Conservation (phyloP, 306 rosid species). For the Vigna hirtella region DNA sequence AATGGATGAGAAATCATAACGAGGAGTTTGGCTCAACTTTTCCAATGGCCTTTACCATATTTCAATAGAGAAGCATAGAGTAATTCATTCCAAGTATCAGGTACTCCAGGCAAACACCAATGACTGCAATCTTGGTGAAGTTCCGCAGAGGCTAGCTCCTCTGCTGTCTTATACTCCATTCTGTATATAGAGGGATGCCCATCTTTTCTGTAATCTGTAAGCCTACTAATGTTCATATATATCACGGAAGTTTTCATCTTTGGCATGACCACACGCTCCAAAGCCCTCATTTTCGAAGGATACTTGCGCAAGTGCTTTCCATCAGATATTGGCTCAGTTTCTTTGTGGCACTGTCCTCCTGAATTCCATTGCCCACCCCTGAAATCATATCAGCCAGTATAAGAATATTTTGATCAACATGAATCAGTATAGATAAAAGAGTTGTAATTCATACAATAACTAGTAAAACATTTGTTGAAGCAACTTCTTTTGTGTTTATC, state of each 20-base stretch:
- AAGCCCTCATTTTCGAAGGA: constrained; percentile 85
- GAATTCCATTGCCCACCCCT: constrained; percentile 99
- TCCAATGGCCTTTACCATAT: constrained; percentile 51
- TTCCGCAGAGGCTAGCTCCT: constrained; percentile 45
- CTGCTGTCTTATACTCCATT: constrained; percentile 55
- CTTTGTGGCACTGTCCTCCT: constrained; percentile 89
- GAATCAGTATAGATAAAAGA: neutral
- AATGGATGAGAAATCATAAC: neutral
- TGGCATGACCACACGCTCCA: constrained; percentile 63
- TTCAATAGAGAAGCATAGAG: constrained; percentile 54
- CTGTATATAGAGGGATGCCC: constrained; percentile 87
- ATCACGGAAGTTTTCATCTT: constrained; percentile 75
- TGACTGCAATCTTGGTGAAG: constrained; percentile 69
- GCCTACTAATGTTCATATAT: constrained; percentile 84
- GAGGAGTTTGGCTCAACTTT: constrained; percentile 39
- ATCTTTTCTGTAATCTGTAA: constrained; percentile 91
- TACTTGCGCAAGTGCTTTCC: constrained; percentile 59
- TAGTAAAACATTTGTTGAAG: no score
- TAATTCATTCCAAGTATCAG: constrained; percentile 64
- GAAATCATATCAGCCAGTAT: constrained; percentile 47
- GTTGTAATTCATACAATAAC: no score
- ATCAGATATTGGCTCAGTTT: constrained; percentile 77
- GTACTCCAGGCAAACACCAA: constrained; percentile 80
- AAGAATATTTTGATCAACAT: neutral
- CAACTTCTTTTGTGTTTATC: no score